Base-by-base conservation (phyloP, 371 early-diverging fungal genomes). In the Haplosporangium sp. region DNA sequence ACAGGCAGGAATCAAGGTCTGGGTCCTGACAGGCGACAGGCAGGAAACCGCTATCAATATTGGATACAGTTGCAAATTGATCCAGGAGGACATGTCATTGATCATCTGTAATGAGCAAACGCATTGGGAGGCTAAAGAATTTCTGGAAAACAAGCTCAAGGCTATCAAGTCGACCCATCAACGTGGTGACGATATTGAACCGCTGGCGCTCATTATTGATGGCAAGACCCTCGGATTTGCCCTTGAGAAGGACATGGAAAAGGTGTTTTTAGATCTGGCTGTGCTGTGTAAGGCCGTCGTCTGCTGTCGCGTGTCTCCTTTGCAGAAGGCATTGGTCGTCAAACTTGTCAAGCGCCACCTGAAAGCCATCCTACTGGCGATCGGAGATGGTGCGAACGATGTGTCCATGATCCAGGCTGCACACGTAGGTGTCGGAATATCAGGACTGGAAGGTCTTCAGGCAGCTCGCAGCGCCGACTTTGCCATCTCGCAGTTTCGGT, bases 21-120 rank as follows among this genome's bases (percentile, higher is more conserved):
- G 99, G 99, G 98, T 99, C 40, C 81, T 99, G 55, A 99, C 99
- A 1, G 99, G 99, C 41, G 99, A 99, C 83, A 99, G 98, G 83
- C 83, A 96, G 83, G 99, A 99, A 82, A 99, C 99, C 0, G 99
- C 99, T 14, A 95, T 96, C 82, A 95, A 94, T 80, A 95, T 98
- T 79, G 97, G 96, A 29, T 29, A 29, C 29, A 29, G 29, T 29
- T 29, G 29, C 29, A 29, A 29, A 29, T 29, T 29, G 29, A 29
- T 29, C 29, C 29, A 29, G 29, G 29, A 29, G 29, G 29, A 29
- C 29, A 29, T 29, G 87, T 98, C 0, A 90, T 98, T 60, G 96
- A 97, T 80, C 97, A 97, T 12, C 81, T 29, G 29, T 29, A 29
- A 29, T 29, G 29, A 29, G 29, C 29, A 29, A 29, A 29, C 29